phyloP scores from a whole-genome alignment of 352 stramenopile genomes.

The Pythium graminicola region DNA sequence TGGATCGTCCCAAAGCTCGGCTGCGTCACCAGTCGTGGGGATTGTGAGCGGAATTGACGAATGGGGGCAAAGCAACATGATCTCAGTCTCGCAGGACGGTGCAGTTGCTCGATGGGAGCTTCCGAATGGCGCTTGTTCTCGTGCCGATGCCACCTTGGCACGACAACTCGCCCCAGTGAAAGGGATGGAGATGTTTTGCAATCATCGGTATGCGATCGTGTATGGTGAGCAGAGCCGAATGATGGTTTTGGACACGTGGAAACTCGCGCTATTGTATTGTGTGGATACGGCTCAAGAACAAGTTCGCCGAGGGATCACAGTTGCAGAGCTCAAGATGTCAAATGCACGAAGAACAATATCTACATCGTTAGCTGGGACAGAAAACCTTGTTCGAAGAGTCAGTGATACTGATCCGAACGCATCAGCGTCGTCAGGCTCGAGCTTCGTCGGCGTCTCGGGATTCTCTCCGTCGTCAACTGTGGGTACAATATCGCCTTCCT shows the following conservation, averaged over 20 bases:
- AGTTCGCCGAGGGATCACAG: slow-evolving; percentile 59
- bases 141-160: slow-evolving; percentile 44
- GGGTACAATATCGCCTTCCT: neutral
- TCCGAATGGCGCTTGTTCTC: slow-evolving; percentile 53
- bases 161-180: slow-evolving; percentile 55
- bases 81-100: slow-evolving; percentile 51
- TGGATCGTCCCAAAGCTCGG: neutral
- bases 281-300: slow-evolving; percentile 76
- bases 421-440: neutral
- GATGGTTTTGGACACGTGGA: slow-evolving; percentile 78
- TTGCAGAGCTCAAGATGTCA: slow-evolving; percentile 46
- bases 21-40: slow-evolving; percentile 36
- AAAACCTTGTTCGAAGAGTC: slow-evolving; percentile 7
- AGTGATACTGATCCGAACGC: slow-evolving; percentile 7
- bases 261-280: slow-evolving; percentile 60
- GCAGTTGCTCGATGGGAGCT: slow-evolving; percentile 58
- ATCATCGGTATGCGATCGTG: slow-evolving; percentile 60
- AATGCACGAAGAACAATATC: slow-evolving; percentile 9
- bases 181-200: slow-evolving; percentile 69
- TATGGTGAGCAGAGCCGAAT: slow-evolving; percentile 64
- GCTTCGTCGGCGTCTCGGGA: slow-evolving; percentile 13
- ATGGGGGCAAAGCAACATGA: slow-evolving; percentile 67
- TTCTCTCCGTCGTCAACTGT: neutral
- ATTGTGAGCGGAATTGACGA: slow-evolving; percentile 69
- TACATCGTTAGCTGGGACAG: slow-evolving; percentile 13